Evolutionary conservation across 495 filamentous ascomycete genomes (phyloP), one percentile per base, ranked within the genome.

Genomic region (Neurospora sp.): DNA sequence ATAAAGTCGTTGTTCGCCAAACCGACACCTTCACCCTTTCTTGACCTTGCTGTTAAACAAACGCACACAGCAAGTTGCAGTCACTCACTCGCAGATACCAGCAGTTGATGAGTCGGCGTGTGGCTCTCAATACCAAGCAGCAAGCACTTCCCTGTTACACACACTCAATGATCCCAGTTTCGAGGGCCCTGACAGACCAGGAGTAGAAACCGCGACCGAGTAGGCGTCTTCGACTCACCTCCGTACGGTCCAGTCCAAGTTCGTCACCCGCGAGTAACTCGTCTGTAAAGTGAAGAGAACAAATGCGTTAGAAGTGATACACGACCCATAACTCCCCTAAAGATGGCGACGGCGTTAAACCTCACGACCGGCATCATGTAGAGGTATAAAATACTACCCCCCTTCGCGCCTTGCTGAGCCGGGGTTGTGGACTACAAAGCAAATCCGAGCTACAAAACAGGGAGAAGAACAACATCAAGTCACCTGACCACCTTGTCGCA

Each of bases 321-420:
- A 53, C n/a, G 3, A 10, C 9, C n/a, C n/a, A 10, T 12, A 22
- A 0, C 9, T 53, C 1, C 3, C 0, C 1, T 22, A 12, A 1
- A 2, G n/a, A 22, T 53, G n/a, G 45, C 20, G 45, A 22, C 1
- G 9, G 45, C 8, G 20, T 1, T 53, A 1, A 12, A 1, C 4
- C 45, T 47, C 9, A 47, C 0, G 0, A 22, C 45, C n/a, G 45
- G 44, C 44, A 45, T 20, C 8, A 47, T 47, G 44, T 20, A 47
- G n/a, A 4, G n/a, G n/a, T 53, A 22, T 53, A 53, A 20, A 47
- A n/a, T 22, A 0, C 45, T 0, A 10, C 45, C 0, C 45, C 45
- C 20, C 0, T 53, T 53, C 20, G 8, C 45, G 0, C n/a, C 20
- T 9, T 0, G 20, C 20, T 0, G 20, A 53, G 41, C 14, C 6